phyloP scores from a whole-genome alignment of 2,329 filamentous ascomycete species.

The Hortaea sp. region DNA sequence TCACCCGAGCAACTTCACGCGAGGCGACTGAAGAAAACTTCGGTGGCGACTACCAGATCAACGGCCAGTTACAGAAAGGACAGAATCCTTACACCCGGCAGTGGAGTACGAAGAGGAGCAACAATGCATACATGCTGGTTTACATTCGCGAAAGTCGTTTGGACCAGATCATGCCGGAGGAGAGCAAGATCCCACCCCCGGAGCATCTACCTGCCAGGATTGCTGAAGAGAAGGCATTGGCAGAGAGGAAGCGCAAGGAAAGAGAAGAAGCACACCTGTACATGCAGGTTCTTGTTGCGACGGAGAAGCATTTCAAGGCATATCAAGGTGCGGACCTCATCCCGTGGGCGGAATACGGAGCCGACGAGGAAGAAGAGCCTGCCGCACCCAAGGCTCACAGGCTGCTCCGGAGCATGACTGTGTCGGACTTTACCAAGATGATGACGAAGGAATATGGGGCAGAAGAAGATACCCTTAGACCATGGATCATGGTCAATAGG shows the following conservation, averaged over 20 bases:
- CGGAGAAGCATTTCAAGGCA: slow-evolving; percentile 66
- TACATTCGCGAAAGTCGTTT: slow-evolving; percentile 82
- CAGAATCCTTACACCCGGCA: slow-evolving; percentile 56
- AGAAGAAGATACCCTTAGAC: slow-evolving; percentile 60
- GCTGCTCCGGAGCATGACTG: slow-evolving; percentile 61
- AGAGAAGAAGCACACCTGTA: slow-evolving; percentile 91
- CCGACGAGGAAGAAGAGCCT: slow-evolving; percentile 55
- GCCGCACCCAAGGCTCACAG: slow-evolving; percentile 64
- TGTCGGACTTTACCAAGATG: slow-evolving; percentile 61
- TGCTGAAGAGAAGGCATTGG: slow-evolving; percentile 67
- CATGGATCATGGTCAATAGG: slow-evolving; percentile 97
- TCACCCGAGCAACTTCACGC: slow-evolving; percentile 83
- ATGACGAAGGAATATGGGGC: slow-evolving; percentile 62
- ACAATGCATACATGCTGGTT: slow-evolving; percentile 97
- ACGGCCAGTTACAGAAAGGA: slow-evolving; percentile 43
- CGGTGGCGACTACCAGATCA: slow-evolving; percentile 66
- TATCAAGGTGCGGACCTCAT: slow-evolving; percentile 77
- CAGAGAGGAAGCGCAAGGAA: slow-evolving; percentile 73
- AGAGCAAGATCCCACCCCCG: slow-evolving; percentile 70
- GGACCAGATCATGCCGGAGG: slow-evolving; percentile 70
- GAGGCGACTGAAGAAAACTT: slow-evolving; percentile 96
- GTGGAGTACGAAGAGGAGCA: slow-evolving; percentile 56
- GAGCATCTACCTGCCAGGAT: slow-evolving; percentile 68
- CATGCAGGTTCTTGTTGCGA: slow-evolving; percentile 72
- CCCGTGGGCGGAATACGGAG: slow-evolving; percentile 42